Percentiles rank a stretch among this genome's conserved stretches.
phyloP scores from a whole-genome alignment of 2,329 filamentous ascomycete species.

The Penicillium sp. region DNA sequence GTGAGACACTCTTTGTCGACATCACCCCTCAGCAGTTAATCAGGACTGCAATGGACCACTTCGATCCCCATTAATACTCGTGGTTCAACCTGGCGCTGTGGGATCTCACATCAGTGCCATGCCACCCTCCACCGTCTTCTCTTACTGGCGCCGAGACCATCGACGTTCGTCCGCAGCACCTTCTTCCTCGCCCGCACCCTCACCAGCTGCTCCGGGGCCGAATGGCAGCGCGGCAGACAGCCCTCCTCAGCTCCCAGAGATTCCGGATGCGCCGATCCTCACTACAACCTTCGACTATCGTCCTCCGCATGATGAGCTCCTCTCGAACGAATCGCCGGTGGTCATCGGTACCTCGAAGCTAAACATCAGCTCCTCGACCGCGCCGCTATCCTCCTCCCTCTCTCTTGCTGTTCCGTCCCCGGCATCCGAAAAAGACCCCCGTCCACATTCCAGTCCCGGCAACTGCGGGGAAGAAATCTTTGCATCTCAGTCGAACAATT shows the following conservation, averaged over 20 bases:
- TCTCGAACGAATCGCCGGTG: slow-evolving; percentile 24
- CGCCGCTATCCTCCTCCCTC: slow-evolving; percentile 29
- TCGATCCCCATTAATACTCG: slow-evolving; percentile 9
- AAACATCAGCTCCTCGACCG: slow-evolving; percentile 22
- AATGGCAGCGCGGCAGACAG: slow-evolving; percentile 23
- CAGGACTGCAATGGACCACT: slow-evolving; percentile 19
- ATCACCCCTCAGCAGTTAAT: slow-evolving; percentile 13
- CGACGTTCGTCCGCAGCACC: slow-evolving; percentile 35
- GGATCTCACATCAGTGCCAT: slow-evolving; percentile 23
- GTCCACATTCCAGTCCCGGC: slow-evolving; percentile 33
- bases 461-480: slow-evolving; percentile 26
- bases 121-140: slow-evolving; percentile 40
- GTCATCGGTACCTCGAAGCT: slow-evolving; percentile 26
- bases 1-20: slow-evolving; percentile 19
- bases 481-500: slow-evolving; percentile 27
- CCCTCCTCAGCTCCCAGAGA: slow-evolving; percentile 34
- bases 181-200: slow-evolving; percentile 23
- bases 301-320: slow-evolving; percentile 21
- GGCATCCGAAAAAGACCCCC: slow-evolving; percentile 25
- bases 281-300: slow-evolving; percentile 28
- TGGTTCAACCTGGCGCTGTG: slow-evolving; percentile 15
- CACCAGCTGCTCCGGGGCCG: slow-evolving; percentile 20
- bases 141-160: slow-evolving; percentile 41
- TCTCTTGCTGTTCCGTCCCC: slow-evolving; percentile 30
- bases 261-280: slow-evolving; percentile 30